These are phyloP conservation scores for Zalaria sp. DNA, from an alignment of 2,329 filamentous ascomycete genomes.

Conservation along the genomic window DNA sequence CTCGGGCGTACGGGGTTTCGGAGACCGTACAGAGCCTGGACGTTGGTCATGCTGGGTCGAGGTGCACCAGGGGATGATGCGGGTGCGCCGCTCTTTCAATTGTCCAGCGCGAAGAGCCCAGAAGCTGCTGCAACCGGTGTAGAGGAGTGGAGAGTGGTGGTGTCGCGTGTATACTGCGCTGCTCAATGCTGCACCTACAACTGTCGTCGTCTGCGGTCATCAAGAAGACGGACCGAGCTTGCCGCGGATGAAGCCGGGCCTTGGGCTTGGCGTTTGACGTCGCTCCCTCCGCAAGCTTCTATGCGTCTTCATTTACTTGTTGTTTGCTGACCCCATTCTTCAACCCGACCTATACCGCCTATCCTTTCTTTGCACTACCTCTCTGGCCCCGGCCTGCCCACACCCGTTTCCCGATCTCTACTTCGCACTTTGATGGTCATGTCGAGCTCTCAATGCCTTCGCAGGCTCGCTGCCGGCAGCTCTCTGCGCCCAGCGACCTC, in stretches of 20 bases:
- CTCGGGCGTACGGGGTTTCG: background rate
- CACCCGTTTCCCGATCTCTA: constrained; percentile 1
- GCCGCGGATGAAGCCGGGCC: too few species aligned
- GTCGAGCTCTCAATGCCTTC: constrained; percentile 24
- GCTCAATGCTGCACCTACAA: background rate
- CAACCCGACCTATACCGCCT: too few species aligned
- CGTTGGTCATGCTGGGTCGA: constrained; percentile 4
- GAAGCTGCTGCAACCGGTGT: too few species aligned
- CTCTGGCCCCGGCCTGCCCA: constrained; percentile 2
- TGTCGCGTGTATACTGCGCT: too few species aligned
- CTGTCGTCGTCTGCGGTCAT: background rate
- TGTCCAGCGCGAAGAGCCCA: too few species aligned
- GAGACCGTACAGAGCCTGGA: constrained; percentile 5
- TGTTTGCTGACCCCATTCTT: constrained; percentile 2
- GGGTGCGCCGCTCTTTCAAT: too few species aligned
- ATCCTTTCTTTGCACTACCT: background rate
- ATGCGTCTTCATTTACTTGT: background rate
- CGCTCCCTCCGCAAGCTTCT: too few species aligned
- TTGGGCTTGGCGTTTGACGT: too few species aligned
- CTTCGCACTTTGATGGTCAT: constrained; percentile 8
- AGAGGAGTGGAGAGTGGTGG: too few species aligned
- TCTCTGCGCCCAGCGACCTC: constrained; percentile 10
- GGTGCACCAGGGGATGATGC: background rate
- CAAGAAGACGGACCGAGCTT: too few species aligned
- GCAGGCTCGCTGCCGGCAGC: constrained; percentile 16